Percentiles rank a stretch among this genome's conserved stretches.
phyloP scores from a whole-genome alignment of 1,284 basidiomycete species.

The Boletellus deceptivus region DNA sequence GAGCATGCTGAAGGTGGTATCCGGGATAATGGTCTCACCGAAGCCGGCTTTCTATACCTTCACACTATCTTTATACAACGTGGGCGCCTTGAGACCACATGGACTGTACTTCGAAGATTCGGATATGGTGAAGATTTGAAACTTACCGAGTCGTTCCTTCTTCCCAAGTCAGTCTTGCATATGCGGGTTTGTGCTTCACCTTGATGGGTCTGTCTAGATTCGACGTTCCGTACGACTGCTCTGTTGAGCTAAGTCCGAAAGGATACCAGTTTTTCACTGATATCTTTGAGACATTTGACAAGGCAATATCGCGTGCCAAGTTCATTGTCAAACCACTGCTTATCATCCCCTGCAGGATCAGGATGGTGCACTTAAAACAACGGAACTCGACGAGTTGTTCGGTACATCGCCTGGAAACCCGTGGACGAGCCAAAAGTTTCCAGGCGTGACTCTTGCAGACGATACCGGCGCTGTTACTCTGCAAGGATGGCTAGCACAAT shows the following conservation, averaged over 20 bases:
- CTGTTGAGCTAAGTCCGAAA: constrained; percentile 88
- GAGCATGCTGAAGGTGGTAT: constrained; percentile 71
- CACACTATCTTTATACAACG: constrained; percentile 98
- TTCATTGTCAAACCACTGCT: not conserved
- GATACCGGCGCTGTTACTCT: constrained; percentile 90
- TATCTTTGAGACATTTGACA: constrained; percentile 95
- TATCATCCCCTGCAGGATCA: constrained; percentile 64
- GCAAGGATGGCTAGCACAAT: constrained; percentile 98
- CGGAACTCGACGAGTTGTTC: constrained; percentile 89
- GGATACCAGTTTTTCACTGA: constrained; percentile 98
- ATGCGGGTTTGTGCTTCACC: not conserved
- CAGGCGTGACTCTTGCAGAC: constrained; percentile 87
- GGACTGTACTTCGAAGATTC: constrained; percentile 94
- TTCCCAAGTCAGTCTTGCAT: constrained; percentile 65
- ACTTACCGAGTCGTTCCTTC: constrained; percentile 83
- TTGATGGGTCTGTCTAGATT: constrained; percentile 53
- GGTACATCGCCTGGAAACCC: constrained; percentile 94
- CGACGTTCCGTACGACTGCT: constrained; percentile 90
- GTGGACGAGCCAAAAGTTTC: constrained; percentile 84
- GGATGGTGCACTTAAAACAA: constrained; percentile 86
- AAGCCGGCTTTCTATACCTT: constrained; percentile 91
- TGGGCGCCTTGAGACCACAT: constrained; percentile 95
- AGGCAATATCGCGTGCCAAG: constrained; percentile 46
- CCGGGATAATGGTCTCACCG: constrained; percentile 79
- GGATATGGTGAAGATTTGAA: constrained; percentile 95